Evolutionary conservation across 176 grass and related monocot genomes (phyloP), one percentile per base, ranked within the genome.

Genomic region (barley (Hordeum vulgare)): DNA sequence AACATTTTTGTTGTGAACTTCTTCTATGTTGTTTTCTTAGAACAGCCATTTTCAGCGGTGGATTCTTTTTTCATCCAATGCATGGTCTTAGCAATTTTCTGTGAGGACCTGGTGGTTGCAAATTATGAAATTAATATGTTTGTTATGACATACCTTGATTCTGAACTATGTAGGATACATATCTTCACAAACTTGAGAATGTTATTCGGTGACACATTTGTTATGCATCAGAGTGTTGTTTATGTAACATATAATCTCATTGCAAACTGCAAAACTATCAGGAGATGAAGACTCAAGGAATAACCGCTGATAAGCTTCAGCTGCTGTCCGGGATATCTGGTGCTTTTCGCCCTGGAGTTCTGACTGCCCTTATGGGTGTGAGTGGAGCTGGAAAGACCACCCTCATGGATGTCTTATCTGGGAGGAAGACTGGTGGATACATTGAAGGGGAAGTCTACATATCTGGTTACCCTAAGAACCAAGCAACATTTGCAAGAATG

Each of bases 361-460:
- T 95, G 4, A 90, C 93, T 78, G 93, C 87, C 18, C 85, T 95
- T 83, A 95, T 92, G 90, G 93, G 93, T 53, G 87, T 90, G 21
- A 95, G 85, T 54, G 93, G 93, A 14, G 90, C 89, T 78, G 92
- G 92, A 75, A 94, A 94, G 85, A 94, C 92, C 40, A 94, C 92
- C 47, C 82, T 95, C 56, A 90, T 95, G 90, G 93, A 95, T 27
- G 90, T 95, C 71, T 86, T 95, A 61, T 91, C 93, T 82, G 93
- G 93, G 33, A 89, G 93, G 74, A 95, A 92, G 54, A 95, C 93
- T 53, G 75, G 82, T 77, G 93, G 93, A 25, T 90, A 92, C 66
- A 90, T 92, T 76, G 87, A 95, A 84, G 93, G 93, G 25, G 85
- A 95, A 33, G 92, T 92, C 27, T 83, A 78, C 79, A 90, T 92